Evolutionary conservation across 257 asterid genomes (phyloP).

Genomic region (Cordia subcordata): DNA sequence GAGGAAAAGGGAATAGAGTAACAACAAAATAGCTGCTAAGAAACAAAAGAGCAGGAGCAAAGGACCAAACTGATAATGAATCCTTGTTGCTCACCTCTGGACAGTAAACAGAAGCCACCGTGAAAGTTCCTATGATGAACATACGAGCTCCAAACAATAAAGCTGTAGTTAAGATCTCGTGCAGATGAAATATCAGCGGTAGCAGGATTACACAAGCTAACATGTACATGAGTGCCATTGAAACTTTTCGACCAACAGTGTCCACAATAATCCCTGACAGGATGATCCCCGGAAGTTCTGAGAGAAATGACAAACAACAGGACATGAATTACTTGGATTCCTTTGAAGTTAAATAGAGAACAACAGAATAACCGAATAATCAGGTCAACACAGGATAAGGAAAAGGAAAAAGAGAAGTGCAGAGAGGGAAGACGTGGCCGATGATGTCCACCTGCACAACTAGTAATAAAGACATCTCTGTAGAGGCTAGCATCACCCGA

Average conservation of each 20-base stretch:
- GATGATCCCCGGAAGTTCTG: slow-evolving; percentile 31
- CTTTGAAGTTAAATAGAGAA: not conserved
- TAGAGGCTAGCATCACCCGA: slow-evolving; percentile 42
- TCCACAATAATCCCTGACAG: slow-evolving; percentile 27
- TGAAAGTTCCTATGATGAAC: slow-evolving; percentile 24
- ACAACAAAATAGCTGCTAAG: too few relatives aligned
- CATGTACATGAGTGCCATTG: slow-evolving; percentile 22
- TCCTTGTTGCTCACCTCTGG: not conserved
- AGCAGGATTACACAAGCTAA: slow-evolving; percentile 20
- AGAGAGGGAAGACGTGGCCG: not conserved
- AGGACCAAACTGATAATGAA: not conserved
- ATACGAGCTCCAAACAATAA: slow-evolving; percentile 28
- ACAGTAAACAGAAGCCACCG: slow-evolving; percentile 7
- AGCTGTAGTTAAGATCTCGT: slow-evolving; percentile 23
- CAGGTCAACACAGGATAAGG: not conserved
- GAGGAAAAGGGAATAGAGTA: too few relatives aligned
- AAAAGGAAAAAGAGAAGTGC: not conserved
- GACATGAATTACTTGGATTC: not conserved
- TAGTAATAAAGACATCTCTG: slow-evolving; percentile 57
- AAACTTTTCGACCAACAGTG: slow-evolving; percentile 34
- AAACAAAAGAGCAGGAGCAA: too few relatives aligned
- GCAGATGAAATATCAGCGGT: slow-evolving; percentile 25
- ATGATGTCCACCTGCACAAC: slow-evolving; percentile 54
- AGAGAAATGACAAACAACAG: not conserved
- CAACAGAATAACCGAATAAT: not conserved